Evolutionary conservation across 192 early-diverging fungal species (phyloP), one percentile per base, ranked within the genome.

Genomic region (Diversispora epigaea): DNA sequence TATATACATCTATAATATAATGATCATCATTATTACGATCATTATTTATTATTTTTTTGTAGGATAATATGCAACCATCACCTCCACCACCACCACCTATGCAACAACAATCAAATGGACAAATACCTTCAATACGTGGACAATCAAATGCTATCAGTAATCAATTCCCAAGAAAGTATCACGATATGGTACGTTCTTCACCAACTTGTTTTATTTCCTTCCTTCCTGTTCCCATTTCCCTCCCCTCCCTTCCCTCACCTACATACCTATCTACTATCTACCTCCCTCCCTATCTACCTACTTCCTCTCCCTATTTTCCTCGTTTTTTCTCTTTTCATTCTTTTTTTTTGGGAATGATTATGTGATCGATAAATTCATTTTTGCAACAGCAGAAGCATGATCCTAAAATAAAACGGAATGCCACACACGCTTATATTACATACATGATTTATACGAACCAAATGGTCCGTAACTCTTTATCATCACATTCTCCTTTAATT

Each of bases 401-500:
- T 76, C 81, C 81, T 43, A 84, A 84, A 52, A 68, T 82, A 68
- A 84, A 84, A 56, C 76, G 81, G 40, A 84, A 84, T 79, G 83
- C 83, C 6, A 77, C 78, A 67, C 83, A 84, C 63, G 78, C 83
- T 46, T 84, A 84, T 68, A 84, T 84, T 12, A 77, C 83, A 39
- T 84, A 84, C 55, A 82, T 84, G 83, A 84, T 84, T 43, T 84
- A 84, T 64, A 82, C 81, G 46, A 78, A 84, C 19, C 65, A 76
- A 61, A 77, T 21, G 76, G 73, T 75, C 45, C 50, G 61, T 75
- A 65, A 43, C 41, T 40, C 21, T 50, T 45, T 75, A 43, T 49
- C 25, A 54, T 54, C 17, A 25, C 12, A 32, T 46, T 6, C 39
- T 39, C 17, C 6, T 40, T 43, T 54, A 21, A 22, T 7, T 25